A percentile compares a stretch with the other conserved stretches of the same genome.
Evolutionary conservation across 257 asterid species (phyloP).

Genomic region (Phtheirospermum japonicum): DNA sequence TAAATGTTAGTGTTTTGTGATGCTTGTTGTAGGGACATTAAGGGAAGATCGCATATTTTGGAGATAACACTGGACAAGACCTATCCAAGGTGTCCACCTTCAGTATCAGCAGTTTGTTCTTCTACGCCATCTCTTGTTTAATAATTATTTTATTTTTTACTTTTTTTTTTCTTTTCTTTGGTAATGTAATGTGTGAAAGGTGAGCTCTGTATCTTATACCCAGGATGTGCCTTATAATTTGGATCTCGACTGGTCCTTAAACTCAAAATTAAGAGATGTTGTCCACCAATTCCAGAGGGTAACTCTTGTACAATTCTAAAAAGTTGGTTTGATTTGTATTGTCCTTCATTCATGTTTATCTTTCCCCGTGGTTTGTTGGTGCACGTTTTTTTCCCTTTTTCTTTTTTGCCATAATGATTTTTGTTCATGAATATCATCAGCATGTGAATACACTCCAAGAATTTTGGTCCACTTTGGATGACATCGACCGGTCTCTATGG

Average conservation of each 20-base stretch:
- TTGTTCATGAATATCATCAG: conserved; percentile 32
- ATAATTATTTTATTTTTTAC: too few relatives aligned
- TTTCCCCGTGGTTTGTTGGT: too few relatives aligned
- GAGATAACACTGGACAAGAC: conserved; percentile 53
- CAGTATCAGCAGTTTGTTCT: conserved; percentile 57
- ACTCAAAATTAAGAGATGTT: conserved; percentile 55
- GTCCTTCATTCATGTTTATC: too few relatives aligned
- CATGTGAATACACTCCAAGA: conserved; percentile 67
- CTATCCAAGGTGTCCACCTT: conserved; percentile 67
- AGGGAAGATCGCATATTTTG: conserved; percentile 59
- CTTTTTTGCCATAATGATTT: background rate
- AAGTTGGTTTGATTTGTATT: too few relatives aligned
- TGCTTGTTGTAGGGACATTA: too few relatives aligned
- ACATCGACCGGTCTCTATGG: conserved; percentile 56
- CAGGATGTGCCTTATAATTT: conserved; percentile 67
- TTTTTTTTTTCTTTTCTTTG: background rate
- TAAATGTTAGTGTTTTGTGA: too few relatives aligned
- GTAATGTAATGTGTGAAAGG: background rate
- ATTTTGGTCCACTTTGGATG: conserved; percentile 66
- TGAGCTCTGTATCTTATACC: conserved; percentile 21
- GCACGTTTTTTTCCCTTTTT: too few relatives aligned
- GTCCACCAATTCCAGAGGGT: conserved; percentile 67
- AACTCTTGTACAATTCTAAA: conserved; percentile 14
- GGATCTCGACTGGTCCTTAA: conserved; percentile 53
- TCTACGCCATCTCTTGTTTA: conserved; percentile 23